Percentiles rank a stretch among this genome's conserved stretches.
Evolutionary conservation across 2,329 filamentous ascomycete species (phyloP).

Genomic region (Aspergillus transmontanensis): DNA sequence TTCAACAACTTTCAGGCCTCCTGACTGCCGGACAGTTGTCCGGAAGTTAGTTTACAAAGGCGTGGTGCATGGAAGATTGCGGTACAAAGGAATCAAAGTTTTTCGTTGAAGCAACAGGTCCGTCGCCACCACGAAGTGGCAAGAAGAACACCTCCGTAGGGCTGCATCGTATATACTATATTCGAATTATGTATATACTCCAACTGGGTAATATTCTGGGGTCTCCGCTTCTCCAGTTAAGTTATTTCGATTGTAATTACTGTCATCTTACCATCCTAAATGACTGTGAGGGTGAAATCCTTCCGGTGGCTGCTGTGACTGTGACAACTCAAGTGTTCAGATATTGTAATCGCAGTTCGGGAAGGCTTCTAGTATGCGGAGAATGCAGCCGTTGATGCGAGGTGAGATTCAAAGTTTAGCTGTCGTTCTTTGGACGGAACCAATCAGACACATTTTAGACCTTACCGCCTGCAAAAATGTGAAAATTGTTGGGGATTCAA

Average conservation of each 20-base stretch:
- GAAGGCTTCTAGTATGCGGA: neutral
- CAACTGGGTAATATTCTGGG: neutral
- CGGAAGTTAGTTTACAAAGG: neutral
- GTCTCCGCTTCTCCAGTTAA: neutral
- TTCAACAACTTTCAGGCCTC: neutral
- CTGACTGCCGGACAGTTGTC: neutral
- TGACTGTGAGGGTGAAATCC: neutral
- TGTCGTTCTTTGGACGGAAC: neutral
- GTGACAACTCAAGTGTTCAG: neutral
- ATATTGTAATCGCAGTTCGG: constrained; percentile 1
- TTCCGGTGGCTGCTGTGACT: neutral
- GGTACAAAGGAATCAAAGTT: neutral
- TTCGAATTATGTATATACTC: neutral
- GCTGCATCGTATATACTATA: neutral
- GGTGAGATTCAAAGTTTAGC: neutral
- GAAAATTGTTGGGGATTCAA: constrained; percentile 40
- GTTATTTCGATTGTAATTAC: neutral
- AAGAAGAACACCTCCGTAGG: neutral
- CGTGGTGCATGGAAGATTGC: neutral
- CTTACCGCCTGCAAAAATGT: constrained; percentile 16
- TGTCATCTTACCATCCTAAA: neutral
- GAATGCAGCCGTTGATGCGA: neutral
- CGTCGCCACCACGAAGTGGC: neutral
- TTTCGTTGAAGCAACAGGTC: neutral
- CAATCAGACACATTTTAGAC: neutral